Conservation (phyloP, 306 rosid species). For the Malus asiatica region DNA sequence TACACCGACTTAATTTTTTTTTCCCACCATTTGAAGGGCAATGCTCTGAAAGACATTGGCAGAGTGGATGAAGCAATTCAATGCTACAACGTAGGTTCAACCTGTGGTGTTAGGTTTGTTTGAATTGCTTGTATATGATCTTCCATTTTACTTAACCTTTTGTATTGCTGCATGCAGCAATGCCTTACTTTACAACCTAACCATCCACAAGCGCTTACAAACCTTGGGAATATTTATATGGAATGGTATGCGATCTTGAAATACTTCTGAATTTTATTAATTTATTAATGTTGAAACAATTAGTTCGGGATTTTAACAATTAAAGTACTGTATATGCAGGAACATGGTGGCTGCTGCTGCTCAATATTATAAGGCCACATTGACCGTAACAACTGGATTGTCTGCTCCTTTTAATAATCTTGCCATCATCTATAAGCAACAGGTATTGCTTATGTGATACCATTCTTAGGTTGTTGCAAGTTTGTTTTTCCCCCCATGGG, state of each 20-base stretch:
- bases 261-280: not conserved
- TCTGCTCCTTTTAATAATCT: slow-evolving; percentile 96
- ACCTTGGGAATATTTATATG: slow-evolving; percentile 96
- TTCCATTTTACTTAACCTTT: not conserved
- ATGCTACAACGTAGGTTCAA: slow-evolving; percentile 69
- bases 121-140: slow-evolving; percentile 1
- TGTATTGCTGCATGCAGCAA: slow-evolving; percentile 49
- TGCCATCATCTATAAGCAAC: slow-evolving; percentile 91
- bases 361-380: slow-evolving; percentile 83
- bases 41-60: slow-evolving; percentile 90
- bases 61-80: slow-evolving; percentile 94
- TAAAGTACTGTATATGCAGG: slow-evolving; percentile 34
- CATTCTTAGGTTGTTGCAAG: not conserved
- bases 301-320: not conserved
- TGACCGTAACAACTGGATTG: slow-evolving; percentile 86
- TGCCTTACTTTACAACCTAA: slow-evolving; percentile 85
- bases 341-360: slow-evolving; percentile 95
- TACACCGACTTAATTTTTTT: not conserved
- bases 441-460: slow-evolving; percentile 34
- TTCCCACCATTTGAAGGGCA: slow-evolving; percentile 44
- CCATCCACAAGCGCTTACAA: slow-evolving; percentile 96
- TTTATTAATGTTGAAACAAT: not conserved
- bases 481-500: not conserved
- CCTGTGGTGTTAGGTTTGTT: slow-evolving; percentile 2
- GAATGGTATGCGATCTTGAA: slow-evolving; percentile 58